These are phyloP conservation scores for Rubia peregrina DNA, from an alignment of 305 asterid genomes.

Conservation along the genomic window DNA sequence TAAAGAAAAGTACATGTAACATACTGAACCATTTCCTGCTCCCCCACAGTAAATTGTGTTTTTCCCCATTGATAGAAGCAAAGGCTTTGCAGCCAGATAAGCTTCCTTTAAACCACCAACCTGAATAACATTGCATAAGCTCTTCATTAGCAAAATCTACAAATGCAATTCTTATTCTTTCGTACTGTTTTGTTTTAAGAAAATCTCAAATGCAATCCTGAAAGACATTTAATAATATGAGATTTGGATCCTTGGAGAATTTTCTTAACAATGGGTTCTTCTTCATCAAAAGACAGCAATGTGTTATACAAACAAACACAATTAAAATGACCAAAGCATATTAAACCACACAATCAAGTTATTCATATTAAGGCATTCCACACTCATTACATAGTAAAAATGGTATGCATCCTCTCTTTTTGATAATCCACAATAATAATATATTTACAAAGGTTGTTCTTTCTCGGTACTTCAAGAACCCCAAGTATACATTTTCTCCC, in stretches of 20 bases:
- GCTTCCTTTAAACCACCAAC: slow-evolving; percentile 92
- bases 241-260: not conserved
- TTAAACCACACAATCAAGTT: not conserved
- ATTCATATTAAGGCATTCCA: not conserved
- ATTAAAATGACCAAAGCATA: slow-evolving; percentile 1
- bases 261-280: not conserved
- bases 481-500: not conserved
- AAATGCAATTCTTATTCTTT: not conserved
- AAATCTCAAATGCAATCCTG: not conserved
- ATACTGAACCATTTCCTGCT: slow-evolving; percentile 90
- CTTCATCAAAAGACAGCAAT: not conserved
- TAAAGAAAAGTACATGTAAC: slow-evolving; percentile 20
- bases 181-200: no score
- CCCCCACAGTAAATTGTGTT: slow-evolving; percentile 88
- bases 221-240: slow-evolving; percentile 4
- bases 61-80: slow-evolving; percentile 87
- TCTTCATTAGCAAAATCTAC: slow-evolving; percentile 11
- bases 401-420: not conserved
- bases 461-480: not conserved
- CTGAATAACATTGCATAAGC: slow-evolving; percentile 32
- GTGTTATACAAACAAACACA: not conserved
- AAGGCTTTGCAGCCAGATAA: slow-evolving; percentile 53
- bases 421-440: not conserved
- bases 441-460: not conserved
- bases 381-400: not conserved